Percentiles rank a stretch among this genome's conserved stretches.
Evolutionary conservation across 305 asterid genomes (phyloP).

Genomic region (Solanum hybrid): DNA sequence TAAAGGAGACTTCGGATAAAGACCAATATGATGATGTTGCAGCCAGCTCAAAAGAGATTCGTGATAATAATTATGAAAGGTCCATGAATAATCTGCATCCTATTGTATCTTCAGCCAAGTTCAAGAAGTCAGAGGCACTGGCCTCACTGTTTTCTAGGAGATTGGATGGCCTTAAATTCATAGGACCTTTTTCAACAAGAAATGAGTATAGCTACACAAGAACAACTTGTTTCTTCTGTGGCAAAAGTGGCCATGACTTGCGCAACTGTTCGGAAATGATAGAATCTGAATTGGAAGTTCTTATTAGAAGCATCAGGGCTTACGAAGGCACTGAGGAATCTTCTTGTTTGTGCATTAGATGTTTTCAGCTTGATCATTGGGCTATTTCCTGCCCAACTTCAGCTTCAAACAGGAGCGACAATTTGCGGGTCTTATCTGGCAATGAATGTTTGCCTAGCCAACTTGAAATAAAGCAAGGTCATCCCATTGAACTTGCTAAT

Average conservation of each 20-base stretch:
- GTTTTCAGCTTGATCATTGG: conserved; percentile 64
- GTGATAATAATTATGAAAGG: conserved; percentile 14
- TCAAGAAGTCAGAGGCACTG: conserved; percentile 38
- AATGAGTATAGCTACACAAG: conserved; percentile 13
- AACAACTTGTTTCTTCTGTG: conserved; percentile 46
- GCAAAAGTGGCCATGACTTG: conserved; percentile 44
- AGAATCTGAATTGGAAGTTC: conserved; percentile 41
- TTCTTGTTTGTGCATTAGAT: conserved; percentile 43
- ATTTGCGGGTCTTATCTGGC: conserved; percentile 5
- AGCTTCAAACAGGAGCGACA: conserved; percentile 13
- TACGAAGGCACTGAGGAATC: conserved; percentile 27
- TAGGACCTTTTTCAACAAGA: conserved; percentile 21
- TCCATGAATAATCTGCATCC: conserved; percentile 13
- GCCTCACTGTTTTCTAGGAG: conserved; percentile 58
- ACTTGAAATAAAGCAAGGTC: conserved; percentile 8
- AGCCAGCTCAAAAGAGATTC: neutral
- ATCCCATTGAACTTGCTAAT: neutral
- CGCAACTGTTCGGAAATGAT: conserved; percentile 31
- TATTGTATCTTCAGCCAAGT: conserved; percentile 15
- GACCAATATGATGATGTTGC: conserved; percentile 12
- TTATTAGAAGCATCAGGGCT: conserved; percentile 24
- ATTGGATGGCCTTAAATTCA: conserved; percentile 51
- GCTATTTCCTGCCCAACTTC: conserved; percentile 50
- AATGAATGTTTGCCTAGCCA: conserved; percentile 7
- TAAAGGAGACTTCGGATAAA: conserved; percentile 3